Evolutionary conservation across 176 grass and related monocot species (phyloP).

Genomic region (Urochloa ruziziensis): DNA sequence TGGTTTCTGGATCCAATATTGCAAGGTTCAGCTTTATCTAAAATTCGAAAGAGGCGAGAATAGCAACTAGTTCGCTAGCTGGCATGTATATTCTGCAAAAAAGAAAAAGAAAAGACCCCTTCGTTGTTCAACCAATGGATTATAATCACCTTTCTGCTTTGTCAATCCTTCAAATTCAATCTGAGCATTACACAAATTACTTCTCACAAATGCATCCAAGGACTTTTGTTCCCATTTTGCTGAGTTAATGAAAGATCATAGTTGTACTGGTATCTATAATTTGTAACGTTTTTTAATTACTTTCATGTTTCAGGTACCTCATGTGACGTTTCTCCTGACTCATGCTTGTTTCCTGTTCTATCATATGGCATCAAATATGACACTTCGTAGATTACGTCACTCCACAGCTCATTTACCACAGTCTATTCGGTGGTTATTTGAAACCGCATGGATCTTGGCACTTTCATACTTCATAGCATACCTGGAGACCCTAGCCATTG

Average conservation of each 20-base stretch:
- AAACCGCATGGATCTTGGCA: conserved; percentile 76
- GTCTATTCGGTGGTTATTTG: conserved; percentile 56
- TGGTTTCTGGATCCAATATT: neutral
- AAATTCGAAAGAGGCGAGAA: neutral
- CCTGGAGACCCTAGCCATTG: conserved; percentile 88
- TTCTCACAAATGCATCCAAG: neutral
- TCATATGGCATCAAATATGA: conserved; percentile 91
- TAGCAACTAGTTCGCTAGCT: neutral
- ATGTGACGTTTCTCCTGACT: conserved; percentile 80
- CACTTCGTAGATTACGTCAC: conserved; percentile 68
- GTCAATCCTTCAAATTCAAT: neutral
- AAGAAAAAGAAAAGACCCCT: neutral
- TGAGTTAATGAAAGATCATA: neutral
- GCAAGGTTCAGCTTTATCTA: neutral
- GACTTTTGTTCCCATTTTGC: neutral
- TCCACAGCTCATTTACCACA: conserved; percentile 60
- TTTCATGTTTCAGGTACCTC: conserved; percentile 80
- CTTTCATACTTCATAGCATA: conserved; percentile 94
- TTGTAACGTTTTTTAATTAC: neutral
- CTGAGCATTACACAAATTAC: neutral
- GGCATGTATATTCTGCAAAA: neutral
- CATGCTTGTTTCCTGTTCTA: conserved; percentile 93
- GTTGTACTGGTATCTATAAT: neutral
- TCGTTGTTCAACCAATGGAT: neutral
- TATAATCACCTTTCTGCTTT: neutral